Evolutionary conservation across 495 filamentous ascomycete species (phyloP), one percentile per base, ranked within the genome.

Genomic region (Aspergillus diversus): DNA sequence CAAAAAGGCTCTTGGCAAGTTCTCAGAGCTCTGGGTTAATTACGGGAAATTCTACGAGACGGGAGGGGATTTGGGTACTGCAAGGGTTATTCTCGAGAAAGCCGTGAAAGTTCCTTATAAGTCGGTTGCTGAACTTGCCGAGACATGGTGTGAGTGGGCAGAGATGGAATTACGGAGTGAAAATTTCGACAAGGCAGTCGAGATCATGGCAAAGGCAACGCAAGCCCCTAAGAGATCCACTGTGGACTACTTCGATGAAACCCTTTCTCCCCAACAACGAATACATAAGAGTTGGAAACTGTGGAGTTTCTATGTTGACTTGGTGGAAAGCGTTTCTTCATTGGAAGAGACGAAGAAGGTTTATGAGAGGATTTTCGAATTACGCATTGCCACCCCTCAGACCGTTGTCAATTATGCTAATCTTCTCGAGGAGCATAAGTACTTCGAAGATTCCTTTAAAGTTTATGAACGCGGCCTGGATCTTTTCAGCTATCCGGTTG

Each of bases 211-310:
- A 21, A 97, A 97, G 73, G 95, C 95, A 12, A 94, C 93, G 12
- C 92, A 96, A 74, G 92, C 95, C 15, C 93, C 95, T 0, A 98
- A 97, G 77, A 84, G 91, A 63, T 97, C 93, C 16, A 96, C 87
- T 2, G 95, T 98, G 27, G 96, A 99, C 76, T 99, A 97, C 73
- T 99, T 97, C 67, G 95, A 99, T 75, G 96, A 99, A 73, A 91
- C 85, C 0, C 80, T 99, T 7, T 91, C 92, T 5, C 94, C 96
- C 9, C 96, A 98, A 73, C 95, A 98, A 75, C 86, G 96, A 60
- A 90, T 99, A 7, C 96, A 99, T 77, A 99, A 98, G 83, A 96
- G 92, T 72, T 99, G 96, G 96, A 99, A 98, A 74, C 77, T 99
- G 13, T 99, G 95, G 95, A 95, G 91, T 81, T 99, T 98, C 83